phyloP scores from a whole-genome alignment of 305 asterid genomes.

The Fraxinus greggii region DNA sequence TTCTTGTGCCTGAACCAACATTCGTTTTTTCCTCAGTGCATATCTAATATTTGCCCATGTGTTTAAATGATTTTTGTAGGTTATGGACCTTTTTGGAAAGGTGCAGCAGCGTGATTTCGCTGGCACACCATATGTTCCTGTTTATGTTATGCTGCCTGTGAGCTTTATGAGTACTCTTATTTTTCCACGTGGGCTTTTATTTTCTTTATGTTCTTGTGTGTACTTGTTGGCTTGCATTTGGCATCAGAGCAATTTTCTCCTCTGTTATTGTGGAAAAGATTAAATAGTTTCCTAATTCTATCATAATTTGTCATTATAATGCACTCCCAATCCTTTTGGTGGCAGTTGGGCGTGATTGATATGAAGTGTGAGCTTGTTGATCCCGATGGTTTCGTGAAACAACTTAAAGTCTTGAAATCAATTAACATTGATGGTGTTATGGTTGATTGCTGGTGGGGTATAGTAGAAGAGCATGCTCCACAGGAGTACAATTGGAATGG shows the following conservation, averaged over 20 bases:
- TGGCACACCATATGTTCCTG: slow-evolving; percentile 76
- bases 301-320: background rate
- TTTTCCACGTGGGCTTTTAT: background rate
- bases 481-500: slow-evolving; percentile 86
- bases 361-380: slow-evolving; percentile 86
- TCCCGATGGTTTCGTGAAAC: slow-evolving; percentile 76
- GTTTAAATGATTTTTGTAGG: slow-evolving; percentile 43
- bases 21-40: background rate
- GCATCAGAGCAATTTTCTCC: slow-evolving; percentile 7
- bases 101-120: slow-evolving; percentile 70
- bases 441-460: slow-evolving; percentile 99
- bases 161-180: slow-evolving; percentile 33
- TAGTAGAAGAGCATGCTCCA: slow-evolving; percentile 82
- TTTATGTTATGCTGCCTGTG: slow-evolving; percentile 87
- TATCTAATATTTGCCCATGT: background rate
- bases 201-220: slow-evolving; percentile 11
- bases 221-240: slow-evolving; percentile 9
- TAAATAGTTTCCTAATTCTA: slow-evolving; percentile 14
- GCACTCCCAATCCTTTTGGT: slow-evolving; percentile 22
- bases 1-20: slow-evolving; percentile 9
- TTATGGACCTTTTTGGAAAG: slow-evolving; percentile 57
- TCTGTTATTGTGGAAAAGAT: slow-evolving; percentile 8
- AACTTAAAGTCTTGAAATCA: slow-evolving; percentile 72
- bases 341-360: slow-evolving; percentile 79
- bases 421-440: slow-evolving; percentile 68